Evolutionary conservation across 2,329 filamentous ascomycete species (phyloP).

Genomic region (Pyricularia sp.): DNA sequence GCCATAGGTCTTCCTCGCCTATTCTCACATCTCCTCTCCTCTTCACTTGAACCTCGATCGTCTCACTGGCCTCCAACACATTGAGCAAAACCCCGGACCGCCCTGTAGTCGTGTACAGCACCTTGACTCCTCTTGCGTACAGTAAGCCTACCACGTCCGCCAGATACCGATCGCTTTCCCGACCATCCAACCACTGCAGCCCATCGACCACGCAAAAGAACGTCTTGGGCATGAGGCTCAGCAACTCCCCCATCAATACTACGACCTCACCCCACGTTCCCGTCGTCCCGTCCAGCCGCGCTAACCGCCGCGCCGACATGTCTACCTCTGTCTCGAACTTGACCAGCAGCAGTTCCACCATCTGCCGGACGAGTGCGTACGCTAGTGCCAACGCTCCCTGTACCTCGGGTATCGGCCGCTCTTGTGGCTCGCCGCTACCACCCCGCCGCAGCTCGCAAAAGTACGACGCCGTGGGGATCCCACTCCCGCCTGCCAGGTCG

Average conservation of each 20-base stretch:
- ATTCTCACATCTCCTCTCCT: neutral
- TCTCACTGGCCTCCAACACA: neutral
- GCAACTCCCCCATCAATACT: neutral
- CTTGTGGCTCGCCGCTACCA: too few relatives aligned
- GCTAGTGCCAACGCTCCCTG: slow-evolving; percentile 5
- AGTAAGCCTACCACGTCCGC: neutral
- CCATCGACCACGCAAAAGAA: neutral
- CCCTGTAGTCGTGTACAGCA: neutral
- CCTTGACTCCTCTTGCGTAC: neutral
- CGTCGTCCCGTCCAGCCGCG: neutral
- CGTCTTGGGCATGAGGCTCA: neutral
- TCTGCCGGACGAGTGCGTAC: slow-evolving; percentile 9
- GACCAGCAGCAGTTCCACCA: slow-evolving; percentile 8
- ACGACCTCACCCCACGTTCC: neutral
- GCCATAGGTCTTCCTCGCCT: neutral
- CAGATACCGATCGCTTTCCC: neutral
- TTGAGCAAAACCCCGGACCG: neutral
- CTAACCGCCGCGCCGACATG: neutral
- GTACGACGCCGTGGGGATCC: slow-evolving; percentile 10
- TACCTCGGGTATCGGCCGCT: neutral
- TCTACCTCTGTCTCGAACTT: slow-evolving; percentile 4
- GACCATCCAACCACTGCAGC: neutral
- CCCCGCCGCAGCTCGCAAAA: slow-evolving; percentile 11
- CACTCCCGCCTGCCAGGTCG: neutral
- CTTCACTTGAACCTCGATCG: neutral